Conservation (phyloP, 139 green algal genomes). For the Parachlorella kessleri region DNA sequence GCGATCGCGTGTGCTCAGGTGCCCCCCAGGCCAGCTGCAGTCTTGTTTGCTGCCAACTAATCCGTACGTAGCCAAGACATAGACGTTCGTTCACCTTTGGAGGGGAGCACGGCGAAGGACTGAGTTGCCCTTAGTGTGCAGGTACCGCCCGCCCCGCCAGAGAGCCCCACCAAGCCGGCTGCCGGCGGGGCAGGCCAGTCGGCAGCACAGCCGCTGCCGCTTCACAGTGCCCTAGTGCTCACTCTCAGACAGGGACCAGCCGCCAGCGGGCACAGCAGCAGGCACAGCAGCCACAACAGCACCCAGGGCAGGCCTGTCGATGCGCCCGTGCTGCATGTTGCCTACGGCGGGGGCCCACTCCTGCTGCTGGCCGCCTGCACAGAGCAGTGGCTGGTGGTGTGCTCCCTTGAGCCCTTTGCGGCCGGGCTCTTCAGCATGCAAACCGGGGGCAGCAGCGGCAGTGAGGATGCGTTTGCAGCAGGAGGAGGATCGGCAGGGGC, state of each 20-base stretch:
- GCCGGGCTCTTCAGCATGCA: neutral
- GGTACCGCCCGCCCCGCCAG: too few relatives aligned
- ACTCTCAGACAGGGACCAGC: too few relatives aligned
- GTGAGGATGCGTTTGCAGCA: neutral
- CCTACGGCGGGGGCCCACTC: neutral
- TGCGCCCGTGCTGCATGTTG: neutral
- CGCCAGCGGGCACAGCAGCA: neutral
- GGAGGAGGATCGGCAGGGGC: too few relatives aligned
- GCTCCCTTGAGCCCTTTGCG: neutral
- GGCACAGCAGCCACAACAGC: neutral
- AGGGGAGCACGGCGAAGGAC: too few relatives aligned
- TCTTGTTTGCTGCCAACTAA: neutral
- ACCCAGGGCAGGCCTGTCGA: neutral
- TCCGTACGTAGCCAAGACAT: neutral
- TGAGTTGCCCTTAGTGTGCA: too few relatives aligned
- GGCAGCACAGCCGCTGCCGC: neutral
- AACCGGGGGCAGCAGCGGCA: neutral
- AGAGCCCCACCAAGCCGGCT: too few relatives aligned
- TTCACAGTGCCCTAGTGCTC: too few relatives aligned
- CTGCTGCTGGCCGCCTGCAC: neutral
- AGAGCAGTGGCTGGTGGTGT: neutral
- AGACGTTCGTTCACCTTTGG: neutral
- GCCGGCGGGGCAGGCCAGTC: neutral
- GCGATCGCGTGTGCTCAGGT: neutral
- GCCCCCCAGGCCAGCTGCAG: neutral